Base-by-base conservation (phyloP, 176 grass and related monocot genomes). In the Metroxylon sagu region DNA sequence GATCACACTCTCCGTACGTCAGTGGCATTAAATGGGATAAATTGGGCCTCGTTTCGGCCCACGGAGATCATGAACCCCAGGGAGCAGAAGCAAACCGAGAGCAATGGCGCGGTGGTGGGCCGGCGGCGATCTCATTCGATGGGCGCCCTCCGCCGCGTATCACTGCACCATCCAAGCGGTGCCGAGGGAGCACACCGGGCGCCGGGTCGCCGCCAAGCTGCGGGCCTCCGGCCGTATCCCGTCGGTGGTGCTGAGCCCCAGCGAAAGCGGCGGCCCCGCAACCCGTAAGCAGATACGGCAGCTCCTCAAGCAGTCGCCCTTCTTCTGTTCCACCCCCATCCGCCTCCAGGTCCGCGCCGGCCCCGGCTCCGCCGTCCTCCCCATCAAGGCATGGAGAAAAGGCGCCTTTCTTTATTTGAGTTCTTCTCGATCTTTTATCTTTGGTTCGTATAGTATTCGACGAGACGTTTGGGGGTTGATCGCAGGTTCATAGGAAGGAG, bases 281-380 rank as follows among this genome's bases (percentile, higher is more conserved):
- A 16, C 68, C 2, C 61, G 54, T 0, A 70, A 65, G 14, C 74
- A 91, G 76, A 78, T 97, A 66, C 73, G 21, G 7, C 80, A 97
- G 59, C 71, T 97, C 57, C 50, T 97, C 54, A 88, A 97, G 69
- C 71, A 88, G 56, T 88, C 84, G 6, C 80, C 92, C 4, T 88
- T 84, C 75, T 97, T 97, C 78, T 85, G 83, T 61, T 80, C 83
- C 54, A 88, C 78, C 58, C 87, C 84, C 18, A 80, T 91, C 72
- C 56, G 70, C 52, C 83, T 97, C 64, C 87, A 97, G 72, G 80
- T 97, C 64, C 83, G 87, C 14, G 83, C 92, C 21, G 81, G 87
- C 25, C 58, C 67, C 52, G 75, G 81, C 25, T 91, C 92, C 53
- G 72, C 67, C 62, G 86, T 75, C 31, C 73, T 85, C 62, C 92